Conservation (phyloP, 148 eudicot genomes). For the Silene conica region DNA sequence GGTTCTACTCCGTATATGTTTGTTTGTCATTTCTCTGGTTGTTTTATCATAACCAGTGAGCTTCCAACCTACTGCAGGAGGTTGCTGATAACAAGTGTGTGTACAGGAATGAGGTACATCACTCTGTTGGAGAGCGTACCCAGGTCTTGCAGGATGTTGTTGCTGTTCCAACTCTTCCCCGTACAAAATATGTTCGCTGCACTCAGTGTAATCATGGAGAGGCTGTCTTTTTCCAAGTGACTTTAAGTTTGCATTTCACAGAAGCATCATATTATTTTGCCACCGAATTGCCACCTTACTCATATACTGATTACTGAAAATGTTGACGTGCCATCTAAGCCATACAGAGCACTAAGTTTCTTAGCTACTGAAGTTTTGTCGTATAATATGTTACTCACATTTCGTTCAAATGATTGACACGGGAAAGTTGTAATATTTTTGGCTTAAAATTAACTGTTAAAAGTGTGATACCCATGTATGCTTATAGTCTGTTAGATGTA, state of each 20-base stretch:
- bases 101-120: slow-evolving; percentile 89
- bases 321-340: too few species aligned
- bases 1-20: not conserved
- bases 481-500: not conserved
- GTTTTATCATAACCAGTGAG: not conserved
- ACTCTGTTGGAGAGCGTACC: slow-evolving; percentile 80
- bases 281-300: too few species aligned
- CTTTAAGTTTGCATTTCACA: not conserved
- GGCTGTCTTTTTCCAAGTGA: slow-evolving; percentile 96
- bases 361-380: too few species aligned
- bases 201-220: slow-evolving; percentile 88
- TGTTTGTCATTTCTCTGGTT: not conserved
- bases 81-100: slow-evolving; percentile 94
- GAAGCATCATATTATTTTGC: not conserved
- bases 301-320: too few species aligned
- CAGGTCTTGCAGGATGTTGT: slow-evolving; percentile 95
- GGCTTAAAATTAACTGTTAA: too few species aligned
- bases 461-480: too few species aligned
- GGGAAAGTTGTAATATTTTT: too few species aligned
- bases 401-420: too few species aligned
- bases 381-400: too few species aligned
- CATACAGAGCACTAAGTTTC: too few species aligned
- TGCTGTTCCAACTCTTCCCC: slow-evolving; percentile 95
- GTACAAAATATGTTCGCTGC: slow-evolving; percentile 85
- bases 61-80: slow-evolving; percentile 54